These are phyloP conservation scores for Pleurozium schreberi DNA, from an alignment of 225 moss, liverwort and hornwort genomes.

Conservation along the genomic window DNA sequence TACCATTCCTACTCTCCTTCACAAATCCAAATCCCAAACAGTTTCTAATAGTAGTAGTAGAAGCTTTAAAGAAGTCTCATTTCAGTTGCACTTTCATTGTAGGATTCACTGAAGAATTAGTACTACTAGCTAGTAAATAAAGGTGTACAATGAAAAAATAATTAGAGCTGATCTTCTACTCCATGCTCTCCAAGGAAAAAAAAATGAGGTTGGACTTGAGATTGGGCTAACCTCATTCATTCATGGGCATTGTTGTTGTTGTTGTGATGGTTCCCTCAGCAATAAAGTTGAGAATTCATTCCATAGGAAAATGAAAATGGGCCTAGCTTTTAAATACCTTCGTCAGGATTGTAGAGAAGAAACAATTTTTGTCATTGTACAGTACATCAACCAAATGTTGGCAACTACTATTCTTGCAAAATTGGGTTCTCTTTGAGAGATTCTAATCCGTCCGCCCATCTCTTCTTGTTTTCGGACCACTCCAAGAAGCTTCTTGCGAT, in stretches of 20 bases:
- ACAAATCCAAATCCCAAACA: not conserved
- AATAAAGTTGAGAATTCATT: not conserved
- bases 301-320: not conserved
- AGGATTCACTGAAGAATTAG: conserved; percentile 8
- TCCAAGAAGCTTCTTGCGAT: conserved; percentile 45
- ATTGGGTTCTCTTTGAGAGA: conserved; percentile 13
- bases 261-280: not conserved
- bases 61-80: not conserved
- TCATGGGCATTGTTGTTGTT: not conserved
- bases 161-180: not conserved
- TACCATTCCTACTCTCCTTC: not conserved
- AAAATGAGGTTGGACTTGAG: not conserved
- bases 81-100: not conserved
- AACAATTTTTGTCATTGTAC: conserved; percentile 5
- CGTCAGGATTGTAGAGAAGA: conserved; percentile 1
- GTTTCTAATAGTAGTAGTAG: not conserved
- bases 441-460: conserved; percentile 33
- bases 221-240: not conserved
- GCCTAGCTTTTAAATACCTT: not conserved
- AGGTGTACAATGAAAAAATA: conserved; percentile 1
- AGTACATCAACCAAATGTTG: conserved; percentile 16
- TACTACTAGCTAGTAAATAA: not conserved
- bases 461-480: conserved; percentile 43
- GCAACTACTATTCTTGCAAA: conserved; percentile 15
- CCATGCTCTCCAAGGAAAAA: not conserved